Base-by-base conservation (phyloP, 2,329 filamentous ascomycete species). In the Alternaria sp. region DNA sequence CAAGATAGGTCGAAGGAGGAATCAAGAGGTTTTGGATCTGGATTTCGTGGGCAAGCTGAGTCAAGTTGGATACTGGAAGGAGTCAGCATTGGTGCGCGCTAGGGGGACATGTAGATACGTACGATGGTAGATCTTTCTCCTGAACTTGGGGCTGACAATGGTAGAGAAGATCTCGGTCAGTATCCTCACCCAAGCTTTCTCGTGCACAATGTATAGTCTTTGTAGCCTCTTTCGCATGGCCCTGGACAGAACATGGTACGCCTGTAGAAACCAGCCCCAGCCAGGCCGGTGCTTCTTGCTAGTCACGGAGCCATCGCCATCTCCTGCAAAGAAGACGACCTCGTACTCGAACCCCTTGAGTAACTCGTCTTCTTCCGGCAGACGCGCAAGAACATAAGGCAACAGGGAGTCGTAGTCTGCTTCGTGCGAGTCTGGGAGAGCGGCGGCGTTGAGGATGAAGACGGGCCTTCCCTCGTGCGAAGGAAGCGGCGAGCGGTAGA, bases 251-350 rank as follows among this genome's bases (percentile, higher is more conserved):
- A 86, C 79, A 68, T 86, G 83, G 73, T 87, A 87, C 16, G 85
- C 85, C 66, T 86, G 85, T 52, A 87, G 74, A 64, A 85, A 86
- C 85, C 85, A 87, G 40, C 83, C 83, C 80, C 83, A 85, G 27
- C 83, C 82, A 2, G 85, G 85, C 45, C 81, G 69, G 52, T 78
- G 79, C 73, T 83, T 85, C 73, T 81, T 85, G 43, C 76, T 73
- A 10, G 80, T 82, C 14, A 76, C 78, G 48, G 78, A 80, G 49
- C 81, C 82, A 48, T 80, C 79, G 38, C 80, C 81, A 10, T 84
- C 84, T n/a, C 85, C 85, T 5, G 85, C 85, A 67, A 87, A 86
- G 75, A 87, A 86, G 57, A 87, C 78, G 46, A 87, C 81, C 68
- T 86, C 85, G 65, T 87, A 87, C 57, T 85, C 84, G 20, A 80